phyloP scores from a whole-genome alignment of 805 yeast genomes.

The Pichia eremophila region DNA sequence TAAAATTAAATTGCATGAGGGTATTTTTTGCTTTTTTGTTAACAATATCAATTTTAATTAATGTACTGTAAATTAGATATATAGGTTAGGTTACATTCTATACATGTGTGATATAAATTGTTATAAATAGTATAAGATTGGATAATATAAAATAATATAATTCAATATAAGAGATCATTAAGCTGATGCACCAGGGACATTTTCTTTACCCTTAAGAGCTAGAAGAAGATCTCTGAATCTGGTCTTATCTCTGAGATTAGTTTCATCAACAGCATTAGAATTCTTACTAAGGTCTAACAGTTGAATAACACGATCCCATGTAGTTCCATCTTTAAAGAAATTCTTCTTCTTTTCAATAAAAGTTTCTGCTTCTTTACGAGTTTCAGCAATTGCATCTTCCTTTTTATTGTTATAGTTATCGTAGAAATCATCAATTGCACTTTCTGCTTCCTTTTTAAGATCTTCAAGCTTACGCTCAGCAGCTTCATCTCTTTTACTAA shows the following conservation, averaged over 20 bases:
- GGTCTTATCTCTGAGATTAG: conserved; percentile 38
- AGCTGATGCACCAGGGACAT: conserved; percentile 41
- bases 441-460: conserved; percentile 65
- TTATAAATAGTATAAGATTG: too few relatives aligned
- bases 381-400: conserved; percentile 55
- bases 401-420: conserved; percentile 82
- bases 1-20: too few relatives aligned
- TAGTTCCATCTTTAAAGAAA: conserved; percentile 39
- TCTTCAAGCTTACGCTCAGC: conserved; percentile 55
- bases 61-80: too few relatives aligned
- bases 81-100: too few relatives aligned
- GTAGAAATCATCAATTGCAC: conserved; percentile 84
- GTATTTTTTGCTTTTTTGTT: too few relatives aligned
- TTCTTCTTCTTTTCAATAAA: conserved; percentile 69
- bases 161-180: neutral
- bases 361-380: conserved; percentile 58
- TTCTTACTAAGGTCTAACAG: conserved; percentile 29
- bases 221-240: conserved; percentile 42
- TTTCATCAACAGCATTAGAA: conserved; percentile 26
- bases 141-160: too few relatives aligned
- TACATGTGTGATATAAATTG: too few relatives aligned
- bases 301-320: conserved; percentile 49
- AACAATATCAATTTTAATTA: too few relatives aligned
- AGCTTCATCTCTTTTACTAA: conserved; percentile 67
- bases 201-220: conserved; percentile 46